Evolutionary conservation across 768 basidiomycete species (phyloP), one percentile per base, ranked within the genome.

Genomic region (Tricholoma sp.): DNA sequence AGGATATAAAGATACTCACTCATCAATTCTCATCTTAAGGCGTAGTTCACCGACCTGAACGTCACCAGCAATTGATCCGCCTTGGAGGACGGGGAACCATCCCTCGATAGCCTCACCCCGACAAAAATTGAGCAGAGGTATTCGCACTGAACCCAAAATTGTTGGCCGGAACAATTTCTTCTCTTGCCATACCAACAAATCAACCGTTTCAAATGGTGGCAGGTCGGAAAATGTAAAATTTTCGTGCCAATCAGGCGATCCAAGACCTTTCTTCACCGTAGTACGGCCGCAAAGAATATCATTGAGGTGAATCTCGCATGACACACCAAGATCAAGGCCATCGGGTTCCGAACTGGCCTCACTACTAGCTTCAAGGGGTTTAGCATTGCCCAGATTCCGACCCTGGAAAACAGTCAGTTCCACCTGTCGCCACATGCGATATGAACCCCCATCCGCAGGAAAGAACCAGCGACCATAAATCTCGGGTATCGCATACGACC

Each of bases 361-460:
- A 48, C 68, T 66, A 24, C 65, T 61, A 20, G 70, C 58, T 53
- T 72, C 70, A 53, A 72, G 64, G 3, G 73, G 67, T 15, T 74
- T 81, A 42, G 74, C 69, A 56, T 75, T 76, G 49, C 88, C 88
- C 32, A 94, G 74, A 63, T 86, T 85, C 39, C 90, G 83, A 11
- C 84, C 91, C 70, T 90, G 87, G 37, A 86, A 75, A 54, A 91
- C 76, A 31, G 81, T 80, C 24, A 94, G 73, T 59, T 89, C 83
- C 20, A 94, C 78, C 67, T 89, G 88, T 51, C 93, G 80, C 88
- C 89, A 94, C 82, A 94, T 88, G 54, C 92, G 85, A 70, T 90
- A 92, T 10, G 88, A 81, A 6, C 91, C 91, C 42, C 86, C 88
- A 57, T 85, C 85, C 51, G 70, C 64, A 18, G 81, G 76, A 37